Conservation (phyloP, 2,329 filamentous ascomycete species). For the Cryphonectria naterciae region DNA sequence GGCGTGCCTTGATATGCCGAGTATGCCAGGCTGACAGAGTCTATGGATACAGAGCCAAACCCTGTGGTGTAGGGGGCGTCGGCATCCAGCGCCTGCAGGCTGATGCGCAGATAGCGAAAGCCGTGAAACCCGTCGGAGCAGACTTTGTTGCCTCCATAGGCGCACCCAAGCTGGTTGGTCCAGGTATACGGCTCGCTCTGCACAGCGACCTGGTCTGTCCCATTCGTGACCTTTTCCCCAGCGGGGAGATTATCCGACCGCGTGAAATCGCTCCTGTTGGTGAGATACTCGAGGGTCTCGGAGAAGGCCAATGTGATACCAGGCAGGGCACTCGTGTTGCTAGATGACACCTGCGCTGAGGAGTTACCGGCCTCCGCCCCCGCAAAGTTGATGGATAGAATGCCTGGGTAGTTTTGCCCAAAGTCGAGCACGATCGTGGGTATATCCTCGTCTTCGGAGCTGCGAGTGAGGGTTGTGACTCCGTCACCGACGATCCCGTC, state of each 20-base stretch:
- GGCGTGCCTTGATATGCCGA: slow-evolving; percentile 52
- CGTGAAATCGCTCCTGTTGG: slow-evolving; percentile 51
- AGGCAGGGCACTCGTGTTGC: slow-evolving; percentile 36
- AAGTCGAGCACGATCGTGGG: slow-evolving; percentile 54
- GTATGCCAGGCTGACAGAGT: slow-evolving; percentile 47
- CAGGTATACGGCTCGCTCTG: slow-evolving; percentile 46
- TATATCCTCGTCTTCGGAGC: slow-evolving; percentile 26
- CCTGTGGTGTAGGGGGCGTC: slow-evolving; percentile 51
- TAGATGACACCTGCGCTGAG: not conserved
- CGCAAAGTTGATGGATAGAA: slow-evolving; percentile 47
- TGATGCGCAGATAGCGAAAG: slow-evolving; percentile 56
- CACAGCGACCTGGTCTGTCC: slow-evolving; percentile 56
- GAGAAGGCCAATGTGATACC: slow-evolving; percentile 54
- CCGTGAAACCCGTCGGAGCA: slow-evolving; percentile 58
- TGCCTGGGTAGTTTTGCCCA: slow-evolving; percentile 51
- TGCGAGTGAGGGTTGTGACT: slow-evolving; percentile 40
- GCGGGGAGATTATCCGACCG: slow-evolving; percentile 48
- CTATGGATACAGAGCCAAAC: slow-evolving; percentile 48
- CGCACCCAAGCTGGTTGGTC: slow-evolving; percentile 50
- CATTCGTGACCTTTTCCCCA: slow-evolving; percentile 43
- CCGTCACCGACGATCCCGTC: slow-evolving; percentile 38
- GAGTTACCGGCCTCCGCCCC: slow-evolving; percentile 36
- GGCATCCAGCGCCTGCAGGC: slow-evolving; percentile 46
- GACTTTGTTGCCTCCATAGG: slow-evolving; percentile 44
- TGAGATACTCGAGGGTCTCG: slow-evolving; percentile 50